These are phyloP conservation scores for Globisporangium uncinulatum DNA, from an alignment of 352 stramenopile genomes.

Conservation along the genomic window DNA sequence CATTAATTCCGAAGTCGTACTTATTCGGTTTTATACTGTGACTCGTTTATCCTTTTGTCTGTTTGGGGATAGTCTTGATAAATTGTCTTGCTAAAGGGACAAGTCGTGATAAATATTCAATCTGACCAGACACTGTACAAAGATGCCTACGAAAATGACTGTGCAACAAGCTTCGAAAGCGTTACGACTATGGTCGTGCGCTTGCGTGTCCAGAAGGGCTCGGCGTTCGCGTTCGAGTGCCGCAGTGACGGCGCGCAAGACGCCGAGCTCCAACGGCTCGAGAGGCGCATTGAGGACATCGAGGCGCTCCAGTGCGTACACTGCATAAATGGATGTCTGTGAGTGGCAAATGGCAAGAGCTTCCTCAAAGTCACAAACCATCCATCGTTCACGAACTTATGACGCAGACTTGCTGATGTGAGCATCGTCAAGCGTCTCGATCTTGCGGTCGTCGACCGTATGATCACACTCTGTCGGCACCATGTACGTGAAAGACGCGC, in stretches of 20 bases:
- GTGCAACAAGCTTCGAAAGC: neutral
- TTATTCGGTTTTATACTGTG: too few relatives aligned
- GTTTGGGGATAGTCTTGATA: too few relatives aligned
- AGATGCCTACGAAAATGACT: too few relatives aligned
- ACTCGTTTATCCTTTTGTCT: too few relatives aligned
- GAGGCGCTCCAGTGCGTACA: conserved; percentile 36
- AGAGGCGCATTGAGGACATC: conserved; percentile 28
- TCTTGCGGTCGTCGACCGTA: conserved; percentile 45
- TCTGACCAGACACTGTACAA: too few relatives aligned
- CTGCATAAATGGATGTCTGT: too few relatives aligned
- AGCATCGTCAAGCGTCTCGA: conserved; percentile 56
- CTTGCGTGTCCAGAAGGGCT: conserved; percentile 63
- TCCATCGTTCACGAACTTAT: neutral
- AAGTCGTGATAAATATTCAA: too few relatives aligned
- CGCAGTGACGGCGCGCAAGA: conserved; percentile 12
- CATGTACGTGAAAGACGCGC: conserved; percentile 25
- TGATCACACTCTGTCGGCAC: conserved; percentile 41
- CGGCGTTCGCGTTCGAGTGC: conserved; percentile 65
- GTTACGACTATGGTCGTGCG: conserved; percentile 13
- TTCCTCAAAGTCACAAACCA: too few relatives aligned
- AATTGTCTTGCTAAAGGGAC: too few relatives aligned
- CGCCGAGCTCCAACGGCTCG: conserved; percentile 13
- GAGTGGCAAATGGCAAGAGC: neutral
- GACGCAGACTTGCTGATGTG: conserved; percentile 32
- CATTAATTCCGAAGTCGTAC: too few relatives aligned